Conservation (phyloP, 2,329 filamentous ascomycete genomes). For the Penicillium sp. region DNA sequence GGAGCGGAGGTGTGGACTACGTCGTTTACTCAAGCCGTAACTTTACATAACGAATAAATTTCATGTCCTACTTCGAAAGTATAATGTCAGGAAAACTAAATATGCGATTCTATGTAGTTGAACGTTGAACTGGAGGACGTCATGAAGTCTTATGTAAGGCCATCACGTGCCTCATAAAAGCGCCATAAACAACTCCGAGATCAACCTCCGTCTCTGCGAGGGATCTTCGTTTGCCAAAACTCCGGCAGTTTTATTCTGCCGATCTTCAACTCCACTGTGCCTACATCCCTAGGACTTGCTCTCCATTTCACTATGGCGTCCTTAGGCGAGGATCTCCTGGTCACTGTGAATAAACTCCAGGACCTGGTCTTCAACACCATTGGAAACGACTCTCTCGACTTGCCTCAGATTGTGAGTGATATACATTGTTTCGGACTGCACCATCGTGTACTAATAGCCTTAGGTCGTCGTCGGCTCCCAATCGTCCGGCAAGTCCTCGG, state of each 20-base stretch:
- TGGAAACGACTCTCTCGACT: conserved; percentile 93
- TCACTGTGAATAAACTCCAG: conserved; percentile 96
- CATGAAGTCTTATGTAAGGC: conserved; percentile 14
- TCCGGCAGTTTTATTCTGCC: conserved; percentile 9
- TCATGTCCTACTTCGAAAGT: too few relatives aligned
- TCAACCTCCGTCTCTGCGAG: conserved; percentile 10
- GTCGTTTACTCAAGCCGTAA: too few relatives aligned
- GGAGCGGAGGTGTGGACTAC: too few relatives aligned
- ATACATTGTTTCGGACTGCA: not conserved
- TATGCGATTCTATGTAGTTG: too few relatives aligned
- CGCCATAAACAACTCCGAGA: conserved; percentile 21
- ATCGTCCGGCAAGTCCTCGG: conserved; percentile 96
- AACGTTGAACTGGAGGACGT: conserved; percentile 12
- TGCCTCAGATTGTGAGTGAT: conserved; percentile 86
- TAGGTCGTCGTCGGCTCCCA: conserved; percentile 98
- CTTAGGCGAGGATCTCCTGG: conserved; percentile 90
- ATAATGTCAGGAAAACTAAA: too few relatives aligned
- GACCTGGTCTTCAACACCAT: conserved; percentile 99
- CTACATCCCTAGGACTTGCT: conserved; percentile 1
- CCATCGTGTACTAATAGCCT: conserved; percentile 10
- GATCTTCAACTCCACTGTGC: not conserved
- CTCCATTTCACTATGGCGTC: conserved; percentile 65
- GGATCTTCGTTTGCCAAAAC: conserved; percentile 15
- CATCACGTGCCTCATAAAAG: conserved; percentile 20
- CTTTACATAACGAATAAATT: too few relatives aligned